Conservation (phyloP, 2,329 filamentous ascomycete species). For the Calonectria henricotiae region DNA sequence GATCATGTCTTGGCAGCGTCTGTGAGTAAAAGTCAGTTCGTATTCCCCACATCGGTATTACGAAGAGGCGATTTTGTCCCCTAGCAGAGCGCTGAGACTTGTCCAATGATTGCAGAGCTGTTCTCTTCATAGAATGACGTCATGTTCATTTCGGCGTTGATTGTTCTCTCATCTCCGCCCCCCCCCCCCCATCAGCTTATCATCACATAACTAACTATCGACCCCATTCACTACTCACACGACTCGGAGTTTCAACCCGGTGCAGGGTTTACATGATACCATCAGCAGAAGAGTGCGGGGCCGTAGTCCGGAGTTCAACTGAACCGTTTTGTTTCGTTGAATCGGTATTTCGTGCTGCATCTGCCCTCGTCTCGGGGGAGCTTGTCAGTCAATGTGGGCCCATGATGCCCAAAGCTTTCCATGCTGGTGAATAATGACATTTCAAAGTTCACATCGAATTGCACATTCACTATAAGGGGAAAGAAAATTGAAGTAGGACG, state of each 20-base stretch:
- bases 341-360: neutral
- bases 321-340: neutral
- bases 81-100: neutral
- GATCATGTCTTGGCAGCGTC: no score
- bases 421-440: neutral
- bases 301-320: conserved; percentile 1
- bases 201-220: neutral
- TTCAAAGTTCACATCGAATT: neutral
- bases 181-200: neutral
- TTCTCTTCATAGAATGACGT: neutral
- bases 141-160: neutral
- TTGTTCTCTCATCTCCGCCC: neutral
- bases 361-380: conserved; percentile 15
- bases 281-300: conserved; percentile 6
- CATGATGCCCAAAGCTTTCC: neutral
- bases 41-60: neutral
- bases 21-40: neutral
- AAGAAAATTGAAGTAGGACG: neutral
- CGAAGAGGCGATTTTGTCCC: neutral
- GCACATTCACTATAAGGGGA: neutral
- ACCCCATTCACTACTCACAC: no score
- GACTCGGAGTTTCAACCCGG: neutral
- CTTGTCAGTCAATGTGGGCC: neutral
- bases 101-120: no score
- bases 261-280: neutral